Conservation (phyloP, 176 grass and related monocot genomes). For the Miscanthus lutarioriparius region DNA sequence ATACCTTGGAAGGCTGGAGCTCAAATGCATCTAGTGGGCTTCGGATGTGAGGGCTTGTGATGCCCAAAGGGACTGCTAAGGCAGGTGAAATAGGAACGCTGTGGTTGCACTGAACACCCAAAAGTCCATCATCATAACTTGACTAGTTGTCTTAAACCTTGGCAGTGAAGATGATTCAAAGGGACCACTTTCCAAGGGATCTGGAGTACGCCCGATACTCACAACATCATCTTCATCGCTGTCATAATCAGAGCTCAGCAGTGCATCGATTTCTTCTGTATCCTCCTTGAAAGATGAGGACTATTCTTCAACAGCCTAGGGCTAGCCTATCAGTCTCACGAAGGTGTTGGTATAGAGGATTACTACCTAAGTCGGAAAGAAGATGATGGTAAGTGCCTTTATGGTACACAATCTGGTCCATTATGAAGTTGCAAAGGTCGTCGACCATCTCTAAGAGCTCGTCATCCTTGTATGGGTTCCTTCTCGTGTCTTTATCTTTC, state of each 20-base stretch:
- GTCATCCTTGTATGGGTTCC: too few relatives aligned
- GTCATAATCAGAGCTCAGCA: constrained; percentile 62
- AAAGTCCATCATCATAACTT: constrained; percentile 18
- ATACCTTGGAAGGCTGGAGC: constrained; percentile 61
- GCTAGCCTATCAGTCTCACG: too few relatives aligned
- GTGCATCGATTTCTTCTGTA: constrained; percentile 67
- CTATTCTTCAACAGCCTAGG: constrained; percentile 23
- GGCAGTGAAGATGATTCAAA: constrained; percentile 35
- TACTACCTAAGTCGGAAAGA: too few relatives aligned
- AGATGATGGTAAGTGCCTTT: too few relatives aligned
- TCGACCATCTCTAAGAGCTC: too few relatives aligned
- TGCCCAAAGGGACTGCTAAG: constrained; percentile 9
- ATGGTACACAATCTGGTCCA: too few relatives aligned
- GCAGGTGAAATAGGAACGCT: constrained; percentile 32
- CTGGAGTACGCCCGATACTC: constrained; percentile 70
- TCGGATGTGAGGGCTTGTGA: constrained; percentile 6
- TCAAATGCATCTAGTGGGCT: constrained; percentile 31
- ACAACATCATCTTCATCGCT: constrained; percentile 63
- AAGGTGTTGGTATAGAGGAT: too few relatives aligned
- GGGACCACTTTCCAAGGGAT: constrained; percentile 27
- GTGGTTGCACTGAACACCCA: constrained; percentile 34
- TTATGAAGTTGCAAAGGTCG: too few relatives aligned
- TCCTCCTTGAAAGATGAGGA: constrained; percentile 65
- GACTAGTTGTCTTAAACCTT: constrained; percentile 16
- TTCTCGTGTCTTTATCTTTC: too few relatives aligned